Evolutionary conservation across 345 rosid species (phyloP).

Genomic region (Citropsis articulata): DNA sequence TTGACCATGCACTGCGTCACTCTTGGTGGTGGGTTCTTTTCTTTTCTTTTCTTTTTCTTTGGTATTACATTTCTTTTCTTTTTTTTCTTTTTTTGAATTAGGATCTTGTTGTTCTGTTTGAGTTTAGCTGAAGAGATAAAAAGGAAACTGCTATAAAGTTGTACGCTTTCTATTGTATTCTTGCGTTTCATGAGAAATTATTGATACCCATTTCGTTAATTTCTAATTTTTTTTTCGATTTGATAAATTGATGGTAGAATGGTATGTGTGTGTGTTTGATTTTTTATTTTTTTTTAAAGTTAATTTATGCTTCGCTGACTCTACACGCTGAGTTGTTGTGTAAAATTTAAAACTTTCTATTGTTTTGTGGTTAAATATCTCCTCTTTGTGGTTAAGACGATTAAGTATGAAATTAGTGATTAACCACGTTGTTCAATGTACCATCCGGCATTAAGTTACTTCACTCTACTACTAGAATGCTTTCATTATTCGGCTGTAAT

Average conservation of each 20-base stretch:
- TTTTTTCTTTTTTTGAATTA: neutral
- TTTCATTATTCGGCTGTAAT: neutral
- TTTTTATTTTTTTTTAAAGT: neutral
- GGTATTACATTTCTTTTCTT: neutral
- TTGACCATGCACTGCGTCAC: conserved; percentile 46
- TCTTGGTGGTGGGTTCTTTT: conserved; percentile 71
- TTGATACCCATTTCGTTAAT: conserved; percentile 9
- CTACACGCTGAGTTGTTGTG: neutral
- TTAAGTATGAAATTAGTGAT: neutral
- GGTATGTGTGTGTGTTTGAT: neutral
- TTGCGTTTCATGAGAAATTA: neutral
- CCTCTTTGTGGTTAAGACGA: neutral
- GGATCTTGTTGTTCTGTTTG: neutral
- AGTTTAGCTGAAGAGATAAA: conserved; percentile 3
- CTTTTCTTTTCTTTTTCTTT: neutral
- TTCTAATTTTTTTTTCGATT: neutral
- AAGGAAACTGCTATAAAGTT: neutral
- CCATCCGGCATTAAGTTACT: neutral
- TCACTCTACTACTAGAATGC: neutral
- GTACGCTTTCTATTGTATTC: neutral
- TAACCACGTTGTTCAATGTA: neutral
- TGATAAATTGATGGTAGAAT: conserved; percentile 1
- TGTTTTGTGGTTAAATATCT: neutral
- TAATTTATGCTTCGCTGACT: neutral
- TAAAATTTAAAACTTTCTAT: neutral